Evolutionary conservation across 805 yeast genomes (phyloP).

Genomic region (Hanseniaspora meyeri): DNA sequence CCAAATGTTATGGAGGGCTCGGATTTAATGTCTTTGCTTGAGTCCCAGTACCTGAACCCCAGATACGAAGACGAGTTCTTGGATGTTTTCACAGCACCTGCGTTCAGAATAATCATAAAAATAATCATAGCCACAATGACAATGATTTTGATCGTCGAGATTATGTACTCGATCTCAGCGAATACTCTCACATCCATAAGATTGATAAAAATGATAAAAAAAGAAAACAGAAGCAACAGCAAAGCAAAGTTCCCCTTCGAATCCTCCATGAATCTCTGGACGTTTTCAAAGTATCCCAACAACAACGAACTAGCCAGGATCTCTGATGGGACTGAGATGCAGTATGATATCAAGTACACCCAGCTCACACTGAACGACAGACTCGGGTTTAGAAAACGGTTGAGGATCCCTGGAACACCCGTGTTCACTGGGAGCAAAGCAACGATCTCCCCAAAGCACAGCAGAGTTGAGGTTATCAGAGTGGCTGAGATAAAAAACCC

Average conservation of each 20-base stretch:
- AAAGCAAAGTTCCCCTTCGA: constrained; percentile 30
- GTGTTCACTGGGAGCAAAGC: constrained; percentile 68
- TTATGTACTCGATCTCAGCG: constrained; percentile 59
- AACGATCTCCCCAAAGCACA: constrained; percentile 71
- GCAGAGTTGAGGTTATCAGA: constrained; percentile 54
- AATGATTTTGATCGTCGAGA: constrained; percentile 47
- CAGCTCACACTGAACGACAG: constrained; percentile 66
- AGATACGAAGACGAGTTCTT: constrained; percentile 27
- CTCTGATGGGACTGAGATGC: constrained; percentile 66
- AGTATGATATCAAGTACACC: constrained; percentile 60
- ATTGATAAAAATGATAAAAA: constrained; percentile 33
- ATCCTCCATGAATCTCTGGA: constrained; percentile 18
- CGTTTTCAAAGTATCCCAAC: constrained; percentile 48
- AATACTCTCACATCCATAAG: constrained; percentile 56
- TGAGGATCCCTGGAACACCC: constrained; percentile 62
- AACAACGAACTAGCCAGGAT: constrained; percentile 69
- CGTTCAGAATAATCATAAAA: constrained; percentile 49
- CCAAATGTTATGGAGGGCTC: constrained; percentile 34
- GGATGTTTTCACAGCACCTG: constrained; percentile 39
- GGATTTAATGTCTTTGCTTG: constrained; percentile 29
- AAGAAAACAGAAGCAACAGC: constrained; percentile 38
- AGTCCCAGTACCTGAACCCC: constrained; percentile 59
- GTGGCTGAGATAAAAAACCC: constrained; percentile 56
- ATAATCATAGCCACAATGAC: constrained; percentile 41
- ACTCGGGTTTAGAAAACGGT: constrained; percentile 66